Base-by-base conservation (phyloP, 2,329 filamentous ascomycete genomes). In the Alternaria triticimaculans region DNA sequence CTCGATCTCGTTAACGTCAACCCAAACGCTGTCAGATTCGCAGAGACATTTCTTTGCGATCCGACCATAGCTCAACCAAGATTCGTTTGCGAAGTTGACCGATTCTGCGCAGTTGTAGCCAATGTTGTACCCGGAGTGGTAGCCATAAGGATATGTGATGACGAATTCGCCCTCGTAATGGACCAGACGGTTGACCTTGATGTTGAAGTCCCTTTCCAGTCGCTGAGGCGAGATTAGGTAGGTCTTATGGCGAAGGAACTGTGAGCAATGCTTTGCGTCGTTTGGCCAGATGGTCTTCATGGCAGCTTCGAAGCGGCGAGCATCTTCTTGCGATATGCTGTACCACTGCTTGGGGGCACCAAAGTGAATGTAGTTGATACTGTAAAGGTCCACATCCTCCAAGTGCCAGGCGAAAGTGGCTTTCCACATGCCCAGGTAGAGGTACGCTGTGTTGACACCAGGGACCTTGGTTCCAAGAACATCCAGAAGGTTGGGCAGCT, bases 381-480 rank as follows among this genome's bases (percentile, higher is more conserved):
- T 98, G 88, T 99, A 99, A 5, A 99, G 87, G 82, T 99, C 96
- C 45, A 99, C 95, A 78, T 99, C 96, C 79, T 99, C 96, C 57
- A 99, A 83, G 86, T 99, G 96, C 96, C 96, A 99, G 9, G 96
- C 96, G 79, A 99, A 99, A 0, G 96, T 98, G 12, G 96, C 95
- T 81, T 98, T 98, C 96, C 96, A 99, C 96, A 99, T 99, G 46
- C 96, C 96, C 63, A 99, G 86, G 77, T 99, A 99, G 2, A 99
- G 87, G 76, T 99, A 99, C 2, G 96, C 95, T 2, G 95, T 99
- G 76, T 99, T 99, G 76, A 99, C 96, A 70, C 96, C 96, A 4
- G 96, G 96, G 9, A 99, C 93, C 72, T 97, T 97, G 60, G 94
- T 95, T 7, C 96, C 96, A 2, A 99, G 85, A 5, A 97, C 93